Percentiles rank a stretch among this genome's conserved stretches.
phyloP scores from a whole-genome alignment of 2,329 filamentous ascomycete genomes.

The Phyllosticta capitalensis region DNA sequence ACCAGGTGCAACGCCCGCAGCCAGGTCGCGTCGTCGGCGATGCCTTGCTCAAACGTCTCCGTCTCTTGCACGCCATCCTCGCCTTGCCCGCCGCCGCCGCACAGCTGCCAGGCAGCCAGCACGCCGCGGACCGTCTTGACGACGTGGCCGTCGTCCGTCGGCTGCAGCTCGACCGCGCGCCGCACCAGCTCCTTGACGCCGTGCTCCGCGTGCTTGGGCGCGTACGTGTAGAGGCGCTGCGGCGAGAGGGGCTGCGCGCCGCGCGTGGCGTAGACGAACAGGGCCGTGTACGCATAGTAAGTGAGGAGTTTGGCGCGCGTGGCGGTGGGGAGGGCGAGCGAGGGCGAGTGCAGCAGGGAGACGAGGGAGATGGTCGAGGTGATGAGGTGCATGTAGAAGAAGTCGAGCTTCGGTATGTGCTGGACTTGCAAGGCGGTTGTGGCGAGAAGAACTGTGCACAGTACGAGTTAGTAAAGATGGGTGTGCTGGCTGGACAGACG shows the following conservation, averaged over 20 bases:
- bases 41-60: constrained; percentile 29
- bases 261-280: constrained; percentile 64
- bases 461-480: background rate
- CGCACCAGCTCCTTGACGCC: constrained; percentile 36
- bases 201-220: constrained; percentile 17
- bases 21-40: constrained; percentile 52
- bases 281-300: constrained; percentile 69
- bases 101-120: constrained; percentile 50
- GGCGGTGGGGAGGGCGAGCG: constrained; percentile 49
- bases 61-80: constrained; percentile 30
- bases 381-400: constrained; percentile 71
- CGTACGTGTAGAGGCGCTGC: background rate
- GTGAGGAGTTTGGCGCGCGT: constrained; percentile 62
- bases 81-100: background rate
- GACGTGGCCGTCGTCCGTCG: constrained; percentile 69
- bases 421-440: constrained; percentile 52
- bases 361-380: constrained; percentile 68
- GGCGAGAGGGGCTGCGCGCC: constrained; percentile 52
- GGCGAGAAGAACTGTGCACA: constrained; percentile 44
- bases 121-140: constrained; percentile 66
- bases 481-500: background rate
- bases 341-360: constrained; percentile 44
- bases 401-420: constrained; percentile 68
- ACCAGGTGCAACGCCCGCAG: constrained; percentile 49
- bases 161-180: constrained; percentile 32